These are phyloP conservation scores for Penicillium vulpinum DNA, from an alignment of 2,329 filamentous ascomycete species.

Conservation along the genomic window DNA sequence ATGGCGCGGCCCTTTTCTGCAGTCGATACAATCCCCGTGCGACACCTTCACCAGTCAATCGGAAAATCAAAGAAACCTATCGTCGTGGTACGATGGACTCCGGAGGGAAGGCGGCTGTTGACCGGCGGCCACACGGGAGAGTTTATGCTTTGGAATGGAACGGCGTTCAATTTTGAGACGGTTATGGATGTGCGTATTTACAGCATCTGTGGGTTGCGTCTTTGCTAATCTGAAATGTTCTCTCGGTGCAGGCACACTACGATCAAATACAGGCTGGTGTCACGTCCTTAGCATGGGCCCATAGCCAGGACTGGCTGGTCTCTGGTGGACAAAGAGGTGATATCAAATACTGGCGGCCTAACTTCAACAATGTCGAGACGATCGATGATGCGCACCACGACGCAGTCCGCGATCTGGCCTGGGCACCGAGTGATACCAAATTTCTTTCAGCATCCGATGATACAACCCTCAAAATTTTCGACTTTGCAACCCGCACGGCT, in stretches of 20 bases:
- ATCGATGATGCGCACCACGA: constrained; percentile 83
- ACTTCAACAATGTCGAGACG: constrained; percentile 97
- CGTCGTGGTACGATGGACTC: constrained; percentile 96
- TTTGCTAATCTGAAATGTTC: constrained; percentile 10
- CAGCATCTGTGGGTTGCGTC: background rate
- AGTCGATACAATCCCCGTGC: constrained; percentile 86
- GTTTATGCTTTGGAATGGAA: constrained; percentile 98
- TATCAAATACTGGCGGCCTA: constrained; percentile 98
- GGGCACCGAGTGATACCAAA: constrained; percentile 90
- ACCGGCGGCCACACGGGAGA: constrained; percentile 96
- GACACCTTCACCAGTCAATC: constrained; percentile 93
- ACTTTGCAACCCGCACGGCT: constrained; percentile 83
- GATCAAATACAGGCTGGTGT: constrained; percentile 48
- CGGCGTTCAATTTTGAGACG: constrained; percentile 98
- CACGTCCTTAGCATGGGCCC: constrained; percentile 66
- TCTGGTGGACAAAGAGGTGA: constrained; percentile 93
- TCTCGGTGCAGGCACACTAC: constrained; percentile 67
- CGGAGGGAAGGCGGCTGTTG: constrained; percentile 85
- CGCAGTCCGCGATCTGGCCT: constrained; percentile 85
- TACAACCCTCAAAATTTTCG: constrained; percentile 89
- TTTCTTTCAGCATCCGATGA: constrained; percentile 97
- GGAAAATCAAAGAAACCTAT: constrained; percentile 98
- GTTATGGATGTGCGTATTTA: constrained; percentile 73
- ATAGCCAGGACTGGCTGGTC: constrained; percentile 95
- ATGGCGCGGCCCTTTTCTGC: constrained; percentile 71